phyloP scores from a whole-genome alignment of 495 filamentous ascomycete genomes.

The Halenospora varia region DNA sequence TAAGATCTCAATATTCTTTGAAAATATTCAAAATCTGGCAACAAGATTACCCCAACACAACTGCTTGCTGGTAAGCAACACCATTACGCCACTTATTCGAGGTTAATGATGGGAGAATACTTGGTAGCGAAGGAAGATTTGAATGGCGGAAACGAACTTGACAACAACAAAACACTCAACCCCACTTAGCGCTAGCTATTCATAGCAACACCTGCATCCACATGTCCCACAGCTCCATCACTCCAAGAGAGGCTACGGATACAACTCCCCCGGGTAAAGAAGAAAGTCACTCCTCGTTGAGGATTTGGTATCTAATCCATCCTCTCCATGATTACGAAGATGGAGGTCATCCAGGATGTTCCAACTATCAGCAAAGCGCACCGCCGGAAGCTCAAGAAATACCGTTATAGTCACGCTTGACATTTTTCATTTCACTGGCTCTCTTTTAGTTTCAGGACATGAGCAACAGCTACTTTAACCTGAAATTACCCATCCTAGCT shows the following conservation, averaged over 20 bases:
- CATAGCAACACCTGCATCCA: background rate
- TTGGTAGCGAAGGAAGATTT: background rate
- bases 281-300: background rate
- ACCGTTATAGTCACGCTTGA: too few relatives aligned
- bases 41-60: constrained; percentile 2
- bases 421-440: too few relatives aligned
- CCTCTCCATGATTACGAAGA: too few relatives aligned
- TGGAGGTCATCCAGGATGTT: too few relatives aligned
- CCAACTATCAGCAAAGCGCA: too few relatives aligned
- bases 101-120: background rate
- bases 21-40: background rate
- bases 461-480: too few relatives aligned
- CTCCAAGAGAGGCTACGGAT: background rate
- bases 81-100: background rate
- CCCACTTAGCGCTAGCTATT: background rate
- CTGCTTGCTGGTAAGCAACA: constrained; percentile 1
- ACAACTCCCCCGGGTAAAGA: background rate
- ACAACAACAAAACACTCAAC: background rate
- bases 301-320: background rate
- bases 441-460: too few relatives aligned
- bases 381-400: too few relatives aligned
- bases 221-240: background rate
- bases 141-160: background rate
- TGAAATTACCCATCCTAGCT: too few relatives aligned
- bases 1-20: constrained; percentile 6